A percentile compares a stretch with the other conserved stretches of the same genome.
phyloP scores from a whole-genome alignment of 305 asterid species.

The Fraxinus latifolia region DNA sequence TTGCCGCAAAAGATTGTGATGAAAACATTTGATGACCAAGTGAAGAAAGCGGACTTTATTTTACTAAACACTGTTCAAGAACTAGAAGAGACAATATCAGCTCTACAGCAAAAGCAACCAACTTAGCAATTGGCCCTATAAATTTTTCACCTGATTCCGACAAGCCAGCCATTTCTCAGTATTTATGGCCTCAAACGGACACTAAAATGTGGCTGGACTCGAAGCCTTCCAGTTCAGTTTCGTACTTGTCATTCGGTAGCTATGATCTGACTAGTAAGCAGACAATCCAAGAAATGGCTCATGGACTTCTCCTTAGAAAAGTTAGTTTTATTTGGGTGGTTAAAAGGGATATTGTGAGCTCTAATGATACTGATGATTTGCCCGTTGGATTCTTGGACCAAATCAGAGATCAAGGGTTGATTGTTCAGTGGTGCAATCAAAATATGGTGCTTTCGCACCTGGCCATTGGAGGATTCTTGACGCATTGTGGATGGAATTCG shows the following conservation, averaged over 20 bases:
- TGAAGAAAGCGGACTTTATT: slow-evolving; percentile 43
- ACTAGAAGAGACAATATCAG: slow-evolving; percentile 41
- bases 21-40: slow-evolving; percentile 34
- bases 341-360: slow-evolving; percentile 38
- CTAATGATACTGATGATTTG: slow-evolving; percentile 23
- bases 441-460: slow-evolving; percentile 39
- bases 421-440: slow-evolving; percentile 59
- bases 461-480: slow-evolving; percentile 49
- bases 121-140: slow-evolving; percentile 59
- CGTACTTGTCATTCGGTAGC: slow-evolving; percentile 66
- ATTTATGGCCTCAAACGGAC: slow-evolving; percentile 44
- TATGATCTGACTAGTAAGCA: slow-evolving; percentile 36
- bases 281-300: slow-evolving; percentile 45
- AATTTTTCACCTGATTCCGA: slow-evolving; percentile 30
- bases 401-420: slow-evolving; percentile 35
- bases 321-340: slow-evolving; percentile 57
- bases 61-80: slow-evolving; percentile 54
- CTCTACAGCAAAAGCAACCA: slow-evolving; percentile 39
- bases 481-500: slow-evolving; percentile 73
- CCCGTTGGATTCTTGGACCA: slow-evolving; percentile 33
- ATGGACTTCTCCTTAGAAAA: slow-evolving; percentile 47
- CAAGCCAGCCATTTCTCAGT: slow-evolving; percentile 24
- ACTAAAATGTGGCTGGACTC: slow-evolving; percentile 49
- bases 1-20: slow-evolving; percentile 17
- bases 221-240: slow-evolving; percentile 46